Base-by-base conservation (phyloP, 192 early-diverging fungal species). In the Backusella morwellensis region DNA sequence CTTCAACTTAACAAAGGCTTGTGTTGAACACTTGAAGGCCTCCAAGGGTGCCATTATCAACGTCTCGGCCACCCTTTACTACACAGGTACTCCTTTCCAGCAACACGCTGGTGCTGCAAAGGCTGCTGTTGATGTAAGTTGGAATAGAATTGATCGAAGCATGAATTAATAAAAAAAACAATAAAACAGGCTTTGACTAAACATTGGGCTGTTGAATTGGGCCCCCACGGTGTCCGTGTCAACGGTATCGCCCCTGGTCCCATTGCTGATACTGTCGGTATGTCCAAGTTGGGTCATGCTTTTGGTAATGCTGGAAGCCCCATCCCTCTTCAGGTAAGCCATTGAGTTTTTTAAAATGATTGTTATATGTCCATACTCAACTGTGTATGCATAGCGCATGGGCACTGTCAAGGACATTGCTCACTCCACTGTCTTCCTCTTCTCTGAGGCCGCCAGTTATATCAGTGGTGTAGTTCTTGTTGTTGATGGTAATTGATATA, bases 1-100 rank as follows among this genome's bases (percentile, higher is more conserved):
- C 35, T 94, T 91, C 85, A 92, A 93, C 83, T 86, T 90, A n/a
- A 88, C 88, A 71, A 93, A 93, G 80, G 89, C 89, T 41, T 87
- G 86, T 38, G 85, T 93, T 56, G 87, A 89, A 12, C 81, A 91
- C 72, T 78, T 94, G 44, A 94, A 94, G 79, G 80, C 82, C 29
- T 80, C 88, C 52, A 88, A 88, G 68, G 93, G 92, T 15, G 66
- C 72, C 23, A 84, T 94, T 74, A 85, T 94, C 76, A 93, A 91
- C 80, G 88, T 94, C 44, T 86, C 86, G 0, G 92, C 93, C 1
- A 93, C 90, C 9, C 80, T 93, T 35, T 88, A 87, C 29, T 93
- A 93, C 75, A 80, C 77, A 29, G 89, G 83, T 26, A 82, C 81
- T 11, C 78, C 85, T 9, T 78, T 84, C 70, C 84, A 87, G 75